These are phyloP conservation scores for Yamadazyma kitorensis DNA, from an alignment of 805 yeast genomes.

Conservation along the genomic window DNA sequence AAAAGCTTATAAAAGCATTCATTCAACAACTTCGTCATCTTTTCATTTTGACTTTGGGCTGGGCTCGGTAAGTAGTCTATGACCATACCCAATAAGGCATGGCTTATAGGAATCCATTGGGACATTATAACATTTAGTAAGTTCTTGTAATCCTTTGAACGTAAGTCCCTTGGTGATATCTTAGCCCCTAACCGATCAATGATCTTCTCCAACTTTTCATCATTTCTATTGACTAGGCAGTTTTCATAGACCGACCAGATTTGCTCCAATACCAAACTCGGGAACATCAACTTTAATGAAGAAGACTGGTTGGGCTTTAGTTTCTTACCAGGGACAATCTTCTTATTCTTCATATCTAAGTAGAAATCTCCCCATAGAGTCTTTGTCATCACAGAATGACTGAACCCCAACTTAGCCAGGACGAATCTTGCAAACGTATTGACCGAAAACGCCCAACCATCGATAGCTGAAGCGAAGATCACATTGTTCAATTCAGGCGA, in stretches of 20 bases:
- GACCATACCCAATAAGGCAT: slow-evolving; percentile 79
- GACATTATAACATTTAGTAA: slow-evolving; percentile 68
- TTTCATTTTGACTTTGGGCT: slow-evolving; percentile 61
- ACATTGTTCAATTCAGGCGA: slow-evolving; percentile 87
- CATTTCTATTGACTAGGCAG: slow-evolving; percentile 60
- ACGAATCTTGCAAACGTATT: slow-evolving; percentile 86
- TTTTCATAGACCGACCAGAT: slow-evolving; percentile 89
- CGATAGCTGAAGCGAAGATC: slow-evolving; percentile 85
- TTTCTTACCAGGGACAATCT: slow-evolving; percentile 66
- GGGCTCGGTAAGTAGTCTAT: slow-evolving; percentile 88
- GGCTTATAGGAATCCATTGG: slow-evolving; percentile 93
- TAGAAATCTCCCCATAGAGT: slow-evolving; percentile 96
- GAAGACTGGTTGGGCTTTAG: slow-evolving; percentile 50
- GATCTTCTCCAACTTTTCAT: slow-evolving; percentile 72
- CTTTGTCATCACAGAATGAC: slow-evolving; percentile 71
- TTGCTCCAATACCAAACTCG: slow-evolving; percentile 79
- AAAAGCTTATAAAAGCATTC: slow-evolving; percentile 46
- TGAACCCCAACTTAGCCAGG: slow-evolving; percentile 80
- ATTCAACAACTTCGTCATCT: slow-evolving; percentile 63
- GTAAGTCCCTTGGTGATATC: slow-evolving; percentile 69
- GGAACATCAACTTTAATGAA: slow-evolving; percentile 74
- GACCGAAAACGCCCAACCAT: slow-evolving; percentile 97
- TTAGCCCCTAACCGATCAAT: slow-evolving; percentile 66
- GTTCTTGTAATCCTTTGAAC: slow-evolving; percentile 71
- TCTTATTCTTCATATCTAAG: slow-evolving; percentile 86